Evolutionary conservation across 805 yeast genomes (phyloP), one percentile per base, ranked within the genome.

Genomic region (Yarrowia yakushimensis): DNA sequence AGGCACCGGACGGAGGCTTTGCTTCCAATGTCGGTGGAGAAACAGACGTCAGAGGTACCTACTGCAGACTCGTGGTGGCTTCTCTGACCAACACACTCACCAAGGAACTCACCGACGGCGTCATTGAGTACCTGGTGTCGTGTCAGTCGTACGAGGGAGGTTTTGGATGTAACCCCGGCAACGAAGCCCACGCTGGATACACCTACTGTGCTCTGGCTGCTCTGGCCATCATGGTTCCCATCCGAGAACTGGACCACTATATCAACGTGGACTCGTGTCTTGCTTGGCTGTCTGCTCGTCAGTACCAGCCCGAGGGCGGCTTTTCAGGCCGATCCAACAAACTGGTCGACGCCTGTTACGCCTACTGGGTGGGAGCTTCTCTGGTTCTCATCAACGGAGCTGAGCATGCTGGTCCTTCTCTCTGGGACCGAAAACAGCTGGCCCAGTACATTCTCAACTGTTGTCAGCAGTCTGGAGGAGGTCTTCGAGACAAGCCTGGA

Each of bases 131-230:
- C 85, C 67, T 94, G 13, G 68, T 74, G 0, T 66, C 71, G 12
- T 90, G 97, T 68, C 99, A 94, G 73, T 88, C 93, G 0, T 92
- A 81, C 71, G 99, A 96, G 75, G 99, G 99, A 23, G 99, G 99
- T 0, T 88, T 93, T 74, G 90, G 92, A 1, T 97, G 96, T 1
- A 78, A 79, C 20, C 94, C 96, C 0, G 78, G 81, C 5, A 87
- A 83, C 64, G 99, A 94, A 73, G 97, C 98, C 0, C 99, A 94
- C 71, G 99, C 97, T 1, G 99, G 99, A 0, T 96, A 94, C 72
- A 84, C 98, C 0, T 94, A 83, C 72, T 94, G 99, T 76, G 96
- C 93, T 0, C 77, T 88, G 45, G 96, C 87, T 46, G 81, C 84
- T 55, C 75, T 83, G 63, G 81, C 79, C 65, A 78, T 79, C 25